Base-by-base conservation (phyloP, 768 basidiomycete species). In the Grammothele lineata region DNA sequence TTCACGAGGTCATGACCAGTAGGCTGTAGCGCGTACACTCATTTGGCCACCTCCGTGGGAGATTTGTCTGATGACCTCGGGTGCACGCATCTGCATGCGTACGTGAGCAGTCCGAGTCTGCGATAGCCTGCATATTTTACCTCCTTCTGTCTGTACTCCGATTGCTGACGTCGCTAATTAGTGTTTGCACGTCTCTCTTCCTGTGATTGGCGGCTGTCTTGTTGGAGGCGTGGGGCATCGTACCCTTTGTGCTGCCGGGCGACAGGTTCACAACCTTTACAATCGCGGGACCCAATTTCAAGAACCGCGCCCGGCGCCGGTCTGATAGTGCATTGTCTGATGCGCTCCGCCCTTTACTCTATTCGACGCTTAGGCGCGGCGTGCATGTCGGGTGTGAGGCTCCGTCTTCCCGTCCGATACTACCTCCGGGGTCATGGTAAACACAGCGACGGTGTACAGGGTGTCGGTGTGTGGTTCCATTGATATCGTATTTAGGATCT, bases 281-380 rank as follows among this genome's bases (percentile, higher is more conserved):
- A 7, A 83, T 97, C 39, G 69, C 62, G 2, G 83, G 82, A 96
- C 45, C 75, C 85, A 5, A 56, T 75, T 14, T 74, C 74, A 17
- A 93, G 93, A 0, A 74, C 90, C 2, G 57, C 86, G 0, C 96
- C 88, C 67, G 94, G 92, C 59, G 81, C 87, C 0, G 88, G 89
- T 0, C 76, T 88, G 57, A 92, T 94, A 92, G 88, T 87, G 61
- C 40, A 72, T 48, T 4, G 21, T 26, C 35, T 12, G 4, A 40
- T 15, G n/a, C 21, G 17, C 19, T 21, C 5, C 17, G 7, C 15
- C 19, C 17, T 38, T 43, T 30, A 37, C 17, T 25, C 17, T 15
- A 18, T 14, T 45, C n/a, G n/a, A n/a, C n/a, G n/a, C n/a, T n/a
- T n/a, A n/a, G n/a, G n/a, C n/a, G n/a, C n/a, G n/a, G n/a, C n/a